Conservation (phyloP, 345 rosid genomes). For the Euphorbia peplus region DNA sequence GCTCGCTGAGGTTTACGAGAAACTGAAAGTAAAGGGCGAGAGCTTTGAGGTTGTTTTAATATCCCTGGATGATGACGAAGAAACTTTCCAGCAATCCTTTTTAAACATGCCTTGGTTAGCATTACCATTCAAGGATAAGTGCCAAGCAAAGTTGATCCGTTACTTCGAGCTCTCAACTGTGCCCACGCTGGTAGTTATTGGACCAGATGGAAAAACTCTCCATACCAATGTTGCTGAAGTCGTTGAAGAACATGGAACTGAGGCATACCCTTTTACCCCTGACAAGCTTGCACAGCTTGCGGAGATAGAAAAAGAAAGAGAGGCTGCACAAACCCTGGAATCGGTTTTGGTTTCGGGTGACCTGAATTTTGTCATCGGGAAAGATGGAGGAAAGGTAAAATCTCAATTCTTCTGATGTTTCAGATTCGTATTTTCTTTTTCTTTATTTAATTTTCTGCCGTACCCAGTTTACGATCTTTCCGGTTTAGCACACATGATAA, state of each 20-base stretch:
- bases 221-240: conserved; percentile 32
- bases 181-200: conserved; percentile 39
- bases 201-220: conserved; percentile 37
- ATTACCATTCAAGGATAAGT: conserved; percentile 35
- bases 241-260: conserved; percentile 31
- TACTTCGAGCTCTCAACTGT: conserved; percentile 33
- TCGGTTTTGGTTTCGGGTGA: conserved; percentile 33
- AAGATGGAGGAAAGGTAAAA: conserved; percentile 31
- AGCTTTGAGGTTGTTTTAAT: conserved; percentile 34
- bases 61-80: conserved; percentile 31
- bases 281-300: conserved; percentile 34
- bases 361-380: conserved; percentile 32
- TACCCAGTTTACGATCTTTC: neutral
- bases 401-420: neutral
- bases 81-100: conserved; percentile 24
- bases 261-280: conserved; percentile 43
- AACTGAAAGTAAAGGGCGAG: conserved; percentile 31
- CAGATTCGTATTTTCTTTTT: neutral
- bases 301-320: conserved; percentile 27
- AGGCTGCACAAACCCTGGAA: conserved; percentile 38
- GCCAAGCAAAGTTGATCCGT: conserved; percentile 21
- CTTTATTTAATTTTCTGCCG: neutral
- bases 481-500: neutral
- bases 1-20: conserved; percentile 28
- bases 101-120: conserved; percentile 36